Percentiles rank a stretch among this genome's conserved stretches.
Conservation (phyloP, 139 green algal genomes). For the Gonium pectorale region DNA sequence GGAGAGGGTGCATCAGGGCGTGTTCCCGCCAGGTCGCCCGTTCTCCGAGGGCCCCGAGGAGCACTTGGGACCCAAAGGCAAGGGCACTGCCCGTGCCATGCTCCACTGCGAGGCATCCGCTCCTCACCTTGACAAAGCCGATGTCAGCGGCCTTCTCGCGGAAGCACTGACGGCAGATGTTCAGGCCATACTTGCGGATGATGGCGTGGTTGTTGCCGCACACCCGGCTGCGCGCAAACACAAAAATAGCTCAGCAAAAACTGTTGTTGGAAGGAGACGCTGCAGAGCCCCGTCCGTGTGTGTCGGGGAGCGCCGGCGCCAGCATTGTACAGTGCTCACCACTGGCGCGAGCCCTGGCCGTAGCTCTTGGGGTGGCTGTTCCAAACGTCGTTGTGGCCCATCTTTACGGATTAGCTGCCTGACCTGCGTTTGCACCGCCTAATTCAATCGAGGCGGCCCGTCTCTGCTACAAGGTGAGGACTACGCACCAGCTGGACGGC, state of each 20-base stretch:
- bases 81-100: no score
- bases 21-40: no score
- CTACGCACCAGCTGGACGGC: background rate
- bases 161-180: slow-evolving; percentile 99
- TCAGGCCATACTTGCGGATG: slow-evolving; percentile 99
- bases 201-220: slow-evolving; percentile 96
- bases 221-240: slow-evolving; percentile 93
- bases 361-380: slow-evolving; percentile 96
- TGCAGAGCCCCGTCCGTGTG: no score
- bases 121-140: slow-evolving; percentile 94
- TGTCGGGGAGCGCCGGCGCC: background rate
- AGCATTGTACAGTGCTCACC: slow-evolving; percentile 61
- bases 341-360: slow-evolving; percentile 86
- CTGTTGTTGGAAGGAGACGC: background rate
- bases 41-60: no score
- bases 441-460: background rate
- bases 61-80: no score
- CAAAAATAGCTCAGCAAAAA: background rate
- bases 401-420: slow-evolving; percentile 66
- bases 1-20: background rate
- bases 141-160: slow-evolving; percentile 96
- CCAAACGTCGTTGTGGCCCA: slow-evolving; percentile 95
- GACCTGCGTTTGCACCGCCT: background rate
- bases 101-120: no score
- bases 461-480: background rate